Evolutionary conservation across 2,329 filamentous ascomycete genomes (phyloP).

Genomic region (Epicoccum sorghinum): DNA sequence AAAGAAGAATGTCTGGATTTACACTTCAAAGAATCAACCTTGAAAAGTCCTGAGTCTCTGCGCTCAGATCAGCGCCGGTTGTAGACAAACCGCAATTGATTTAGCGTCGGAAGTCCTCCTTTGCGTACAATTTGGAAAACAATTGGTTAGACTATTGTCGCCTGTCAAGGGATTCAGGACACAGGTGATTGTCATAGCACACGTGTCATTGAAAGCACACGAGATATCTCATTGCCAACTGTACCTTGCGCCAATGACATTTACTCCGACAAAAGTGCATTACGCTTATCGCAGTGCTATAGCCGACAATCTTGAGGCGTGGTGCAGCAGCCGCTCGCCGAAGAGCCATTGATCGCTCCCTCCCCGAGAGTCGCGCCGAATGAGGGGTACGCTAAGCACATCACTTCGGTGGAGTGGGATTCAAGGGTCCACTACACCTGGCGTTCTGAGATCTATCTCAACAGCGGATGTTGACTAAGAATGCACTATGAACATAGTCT

Average conservation of each 20-base stretch:
- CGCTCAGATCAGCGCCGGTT: not conserved
- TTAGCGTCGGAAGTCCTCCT: conserved; percentile 3
- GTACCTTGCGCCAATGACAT: not conserved
- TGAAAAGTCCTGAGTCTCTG: not conserved
- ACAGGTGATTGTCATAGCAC: too few relatives aligned
- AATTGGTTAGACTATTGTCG: not conserved
- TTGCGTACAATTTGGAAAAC: not conserved
- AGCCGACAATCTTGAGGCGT: not conserved
- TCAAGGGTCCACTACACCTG: not conserved
- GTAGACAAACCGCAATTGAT: not conserved
- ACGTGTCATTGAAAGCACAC: not conserved
- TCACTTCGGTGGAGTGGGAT: not conserved
- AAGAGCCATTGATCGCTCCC: too few relatives aligned
- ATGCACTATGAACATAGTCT: not conserved
- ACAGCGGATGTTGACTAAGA: not conserved
- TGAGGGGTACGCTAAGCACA: not conserved
- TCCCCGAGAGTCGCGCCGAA: too few relatives aligned
- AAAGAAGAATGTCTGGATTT: too few relatives aligned
- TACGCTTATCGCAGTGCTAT: not conserved
- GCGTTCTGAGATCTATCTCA: not conserved
- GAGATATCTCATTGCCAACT: not conserved
- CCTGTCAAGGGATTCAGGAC: not conserved
- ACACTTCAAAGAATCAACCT: not conserved
- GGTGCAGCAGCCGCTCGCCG: not conserved
- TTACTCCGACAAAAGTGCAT: not conserved